phyloP scores from a whole-genome alignment of 177 flowering plant genomes.

The Vitis hybrid region DNA sequence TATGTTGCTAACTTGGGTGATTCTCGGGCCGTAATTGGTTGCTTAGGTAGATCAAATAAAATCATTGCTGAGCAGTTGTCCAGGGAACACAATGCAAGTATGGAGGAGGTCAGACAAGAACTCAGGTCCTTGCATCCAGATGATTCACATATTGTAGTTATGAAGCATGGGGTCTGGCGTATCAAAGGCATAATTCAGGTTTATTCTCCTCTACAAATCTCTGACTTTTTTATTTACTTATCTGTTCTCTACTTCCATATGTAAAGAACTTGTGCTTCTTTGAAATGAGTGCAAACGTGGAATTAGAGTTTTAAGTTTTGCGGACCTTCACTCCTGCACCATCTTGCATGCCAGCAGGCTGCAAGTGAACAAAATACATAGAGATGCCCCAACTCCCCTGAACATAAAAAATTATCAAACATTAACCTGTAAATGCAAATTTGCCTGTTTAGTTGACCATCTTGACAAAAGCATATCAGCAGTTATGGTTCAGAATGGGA shows the following conservation, averaged over 20 bases:
- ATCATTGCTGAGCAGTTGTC: constrained; percentile 70
- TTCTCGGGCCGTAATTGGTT: constrained; percentile 77
- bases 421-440: too few relatives aligned
- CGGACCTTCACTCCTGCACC: too few relatives aligned
- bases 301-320: too few relatives aligned
- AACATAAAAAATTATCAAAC: too few relatives aligned
- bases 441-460: too few relatives aligned
- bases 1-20: constrained; percentile 75
- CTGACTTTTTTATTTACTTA: neutral
- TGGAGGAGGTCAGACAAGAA: constrained; percentile 72
- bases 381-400: too few relatives aligned
- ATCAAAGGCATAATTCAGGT: constrained; percentile 90
- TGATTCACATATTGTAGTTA: constrained; percentile 59
- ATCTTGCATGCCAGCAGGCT: too few relatives aligned
- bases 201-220: neutral
- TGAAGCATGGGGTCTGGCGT: constrained; percentile 72
- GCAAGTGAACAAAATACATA: too few relatives aligned
- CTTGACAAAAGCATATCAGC: too few relatives aligned
- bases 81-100: constrained; percentile 65
- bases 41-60: constrained; percentile 41
- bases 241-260: neutral
- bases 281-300: too few relatives aligned
- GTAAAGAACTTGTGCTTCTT: too few relatives aligned
- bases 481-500: too few relatives aligned
- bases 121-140: constrained; percentile 66